Percentiles rank a stretch among this genome's conserved stretches.
These are phyloP conservation scores for Pythium pyrilobum DNA, from an alignment of 352 stramenopile genomes.

Conservation along the genomic window DNA sequence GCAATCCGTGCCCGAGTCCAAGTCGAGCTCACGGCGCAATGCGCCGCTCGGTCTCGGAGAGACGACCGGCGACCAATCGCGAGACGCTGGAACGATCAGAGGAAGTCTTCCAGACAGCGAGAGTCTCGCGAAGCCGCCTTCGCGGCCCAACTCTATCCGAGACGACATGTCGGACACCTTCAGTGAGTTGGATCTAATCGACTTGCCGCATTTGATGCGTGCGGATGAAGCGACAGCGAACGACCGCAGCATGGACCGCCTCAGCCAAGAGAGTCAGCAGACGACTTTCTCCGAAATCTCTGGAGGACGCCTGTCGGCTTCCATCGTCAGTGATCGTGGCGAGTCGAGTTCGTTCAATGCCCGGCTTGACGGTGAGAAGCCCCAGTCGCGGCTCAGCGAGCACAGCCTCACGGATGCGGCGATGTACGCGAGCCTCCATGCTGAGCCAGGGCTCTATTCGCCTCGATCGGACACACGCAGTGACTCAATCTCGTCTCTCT, in stretches of 20 bases:
- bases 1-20: constrained; percentile 7
- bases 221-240: constrained; percentile 31
- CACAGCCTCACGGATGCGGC: not conserved
- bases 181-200: constrained; percentile 66
- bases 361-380: not conserved
- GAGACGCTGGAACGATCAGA: constrained; percentile 3
- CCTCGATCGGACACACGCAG: constrained; percentile 1
- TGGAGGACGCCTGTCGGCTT: not conserved
- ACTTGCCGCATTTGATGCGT: constrained; percentile 68
- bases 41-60: not conserved
- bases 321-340: not conserved
- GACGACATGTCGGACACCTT: constrained; percentile 65
- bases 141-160: constrained; percentile 42
- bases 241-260: constrained; percentile 16
- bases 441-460: constrained; percentile 6
- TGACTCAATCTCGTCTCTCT: constrained; percentile 15
- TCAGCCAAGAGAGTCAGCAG: constrained; percentile 20
- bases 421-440: constrained; percentile 12
- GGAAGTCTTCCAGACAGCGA: constrained; percentile 30
- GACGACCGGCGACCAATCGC: not conserved
- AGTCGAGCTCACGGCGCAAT: constrained; percentile 15
- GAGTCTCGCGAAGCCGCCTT: constrained; percentile 8
- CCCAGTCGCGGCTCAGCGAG: constrained; percentile 1
- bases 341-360: too few species aligned
- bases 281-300: constrained; percentile 18